Percentiles rank a stretch among this genome's conserved stretches.
Evolutionary conservation across 257 asterid genomes (phyloP).

Genomic region (Ophiorrhiza pumila): DNA sequence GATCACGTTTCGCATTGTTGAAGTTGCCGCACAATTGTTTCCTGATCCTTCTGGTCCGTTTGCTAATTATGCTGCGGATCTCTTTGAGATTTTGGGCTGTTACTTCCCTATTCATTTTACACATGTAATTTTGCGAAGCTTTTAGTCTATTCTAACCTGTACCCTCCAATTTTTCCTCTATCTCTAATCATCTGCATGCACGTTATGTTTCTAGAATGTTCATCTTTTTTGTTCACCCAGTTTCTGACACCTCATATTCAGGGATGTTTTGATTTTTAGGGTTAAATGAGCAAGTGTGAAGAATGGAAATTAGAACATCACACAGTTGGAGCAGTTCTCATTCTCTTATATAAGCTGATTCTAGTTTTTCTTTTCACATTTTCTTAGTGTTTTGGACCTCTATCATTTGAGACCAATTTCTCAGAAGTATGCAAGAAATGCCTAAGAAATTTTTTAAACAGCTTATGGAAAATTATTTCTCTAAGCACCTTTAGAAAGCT

Average conservation of each 20-base stretch:
- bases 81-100: constrained; percentile 69
- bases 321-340: background rate
- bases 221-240: background rate
- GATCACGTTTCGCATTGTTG: constrained; percentile 63
- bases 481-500: background rate
- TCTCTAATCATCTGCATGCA: background rate
- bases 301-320: background rate
- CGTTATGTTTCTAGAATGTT: background rate
- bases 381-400: background rate
- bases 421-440: background rate
- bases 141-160: constrained; percentile 9
- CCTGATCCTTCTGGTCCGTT: constrained; percentile 64
- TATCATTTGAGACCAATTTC: background rate
- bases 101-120: constrained; percentile 93
- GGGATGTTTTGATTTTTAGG: background rate
- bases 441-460: background rate
- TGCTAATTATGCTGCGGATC: constrained; percentile 57
- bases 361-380: background rate
- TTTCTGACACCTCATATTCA: background rate
- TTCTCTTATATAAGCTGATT: background rate
- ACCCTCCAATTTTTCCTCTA: constrained; percentile 14
- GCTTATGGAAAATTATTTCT: background rate
- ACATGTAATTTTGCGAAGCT: constrained; percentile 59
- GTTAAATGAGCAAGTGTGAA: background rate
- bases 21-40: constrained; percentile 53